A percentile compares a stretch with the other conserved stretches of the same genome.
These are phyloP conservation scores for Plasmodium billcollinsi DNA, from an alignment of 169 alveolate species.

Conservation along the genomic window DNA sequence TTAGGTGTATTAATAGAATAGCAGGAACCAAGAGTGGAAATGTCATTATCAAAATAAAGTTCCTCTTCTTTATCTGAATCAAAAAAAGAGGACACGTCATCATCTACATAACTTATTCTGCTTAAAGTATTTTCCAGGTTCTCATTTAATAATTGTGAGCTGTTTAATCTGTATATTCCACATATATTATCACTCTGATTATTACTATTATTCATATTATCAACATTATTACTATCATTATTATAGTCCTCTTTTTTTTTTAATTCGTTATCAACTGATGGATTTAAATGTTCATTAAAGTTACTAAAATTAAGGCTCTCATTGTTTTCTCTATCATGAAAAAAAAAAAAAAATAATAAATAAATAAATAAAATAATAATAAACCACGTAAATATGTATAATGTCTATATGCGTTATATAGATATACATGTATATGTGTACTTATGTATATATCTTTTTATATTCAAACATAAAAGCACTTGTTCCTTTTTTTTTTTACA, in stretches of 20 bases:
- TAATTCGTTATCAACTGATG: conserved; percentile 7
- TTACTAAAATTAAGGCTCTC: conserved; percentile 45
- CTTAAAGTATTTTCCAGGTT: conserved; percentile 41
- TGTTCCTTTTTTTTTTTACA: background rate
- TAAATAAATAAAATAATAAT: no score
- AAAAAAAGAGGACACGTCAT: conserved; percentile 70
- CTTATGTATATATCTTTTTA: background rate
- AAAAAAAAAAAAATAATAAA: background rate
- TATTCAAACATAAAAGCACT: background rate
- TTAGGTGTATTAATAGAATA: conserved; percentile 34
- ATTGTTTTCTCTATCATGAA: conserved; percentile 28
- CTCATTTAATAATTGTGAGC: conserved; percentile 46
- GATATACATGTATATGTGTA: background rate
- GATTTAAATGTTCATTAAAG: conserved; percentile 28
- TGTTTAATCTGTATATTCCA: conserved; percentile 55
- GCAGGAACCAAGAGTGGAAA: conserved; percentile 56
- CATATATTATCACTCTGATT: conserved; percentile 25
- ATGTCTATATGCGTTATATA: background rate
- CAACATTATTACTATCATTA: background rate
- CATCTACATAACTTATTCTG: conserved; percentile 71
- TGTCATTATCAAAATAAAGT: conserved; percentile 59
- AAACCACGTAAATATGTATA: background rate
- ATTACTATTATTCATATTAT: background rate
- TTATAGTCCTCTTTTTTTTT: conserved; percentile 42
- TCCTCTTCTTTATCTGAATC: conserved; percentile 72